Evolutionary conservation across 1,284 basidiomycete species (phyloP).

Genomic region (Cryptococcus jaspeensis): DNA sequence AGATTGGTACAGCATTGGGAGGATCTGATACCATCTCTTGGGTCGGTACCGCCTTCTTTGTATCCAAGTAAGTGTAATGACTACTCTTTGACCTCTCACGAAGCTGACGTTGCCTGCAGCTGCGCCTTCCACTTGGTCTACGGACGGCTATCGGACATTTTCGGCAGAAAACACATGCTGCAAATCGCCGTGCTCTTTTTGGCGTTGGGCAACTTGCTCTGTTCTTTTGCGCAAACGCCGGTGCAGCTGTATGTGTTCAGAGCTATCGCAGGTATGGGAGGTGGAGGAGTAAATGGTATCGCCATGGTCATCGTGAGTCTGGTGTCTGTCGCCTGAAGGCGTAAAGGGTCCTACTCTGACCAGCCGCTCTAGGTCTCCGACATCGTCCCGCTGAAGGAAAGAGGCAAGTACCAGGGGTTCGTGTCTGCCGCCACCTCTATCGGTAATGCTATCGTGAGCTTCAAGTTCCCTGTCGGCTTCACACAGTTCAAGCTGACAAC

Average conservation of each 20-base stretch:
- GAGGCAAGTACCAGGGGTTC: slow-evolving; percentile 52
- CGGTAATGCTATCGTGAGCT: slow-evolving; percentile 20
- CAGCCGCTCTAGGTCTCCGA: slow-evolving; percentile 33
- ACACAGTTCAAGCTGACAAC: neutral
- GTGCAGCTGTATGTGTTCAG: slow-evolving; percentile 44
- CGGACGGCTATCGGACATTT: slow-evolving; percentile 36
- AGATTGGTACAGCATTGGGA: slow-evolving; percentile 30
- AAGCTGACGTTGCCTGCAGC: slow-evolving; percentile 7
- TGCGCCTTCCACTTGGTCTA: slow-evolving; percentile 40
- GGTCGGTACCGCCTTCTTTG: slow-evolving; percentile 38
- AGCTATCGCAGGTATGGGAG: slow-evolving; percentile 53
- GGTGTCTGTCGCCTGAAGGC: neutral
- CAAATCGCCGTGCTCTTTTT: slow-evolving; percentile 29
- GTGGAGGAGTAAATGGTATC: slow-evolving; percentile 53
- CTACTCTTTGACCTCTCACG: neutral
- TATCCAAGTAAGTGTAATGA: slow-evolving; percentile 27
- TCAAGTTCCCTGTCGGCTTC: neutral
- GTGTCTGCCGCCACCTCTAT: slow-evolving; percentile 22
- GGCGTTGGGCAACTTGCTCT: slow-evolving; percentile 32
- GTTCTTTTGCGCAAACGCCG: slow-evolving; percentile 34
- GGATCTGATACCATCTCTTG: slow-evolving; percentile 31
- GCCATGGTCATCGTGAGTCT: slow-evolving; percentile 50
- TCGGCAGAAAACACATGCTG: slow-evolving; percentile 36
- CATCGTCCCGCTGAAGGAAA: slow-evolving; percentile 50
- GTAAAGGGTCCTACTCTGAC: neutral